Evolutionary conservation across 1,284 basidiomycete species (phyloP), one percentile per base, ranked within the genome.

Genomic region (Tylopilus orsonianus): DNA sequence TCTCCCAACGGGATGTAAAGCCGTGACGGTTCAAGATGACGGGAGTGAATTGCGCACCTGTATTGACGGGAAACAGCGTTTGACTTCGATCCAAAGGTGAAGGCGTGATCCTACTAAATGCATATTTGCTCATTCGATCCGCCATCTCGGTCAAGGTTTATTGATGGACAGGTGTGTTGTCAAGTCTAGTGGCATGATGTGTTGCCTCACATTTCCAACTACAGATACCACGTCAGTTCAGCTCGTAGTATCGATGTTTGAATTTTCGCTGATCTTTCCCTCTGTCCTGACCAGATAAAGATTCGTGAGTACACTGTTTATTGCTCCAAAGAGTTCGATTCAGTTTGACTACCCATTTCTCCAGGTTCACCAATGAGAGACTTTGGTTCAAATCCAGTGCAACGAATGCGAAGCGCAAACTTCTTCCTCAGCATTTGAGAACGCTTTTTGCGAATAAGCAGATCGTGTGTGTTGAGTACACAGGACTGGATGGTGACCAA

Each of bases 21-120:
- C 48, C 22, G 63, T 67, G 29, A 61, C 48, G 14, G 32, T 48
- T 14, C 50, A 55, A 42, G 68, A 74, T 1, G 74, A 77, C 42
- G 78, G 77, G 8, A 65, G 64, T 12, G 75, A 79, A 50, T 54
- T 59, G 8, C 67, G 74, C 14, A 72, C 68, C 2, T 80, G 79
- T 46, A 78, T 80, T 19, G 79, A 80, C 48, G 79, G 78, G 9
- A 80, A 80, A 56, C 78, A 80, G 44, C 70, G 79, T 18, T 53
- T 80, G 52, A 80, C 79, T 1, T 79, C 78, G 0, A 75, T 80
- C 14, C 71, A 72, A 46, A 68, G 68, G 78, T 78, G 52, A 39
- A 9, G 10, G 56, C 55, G 18, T 32, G 3, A 3, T 14, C 24
- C 27, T 3, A n/a, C 13, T 8, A 13, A 7, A 3, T 23, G 16